Base-by-base conservation (phyloP, 495 filamentous ascomycete species). In the Aspergillus sclerotiicarbonarius region DNA sequence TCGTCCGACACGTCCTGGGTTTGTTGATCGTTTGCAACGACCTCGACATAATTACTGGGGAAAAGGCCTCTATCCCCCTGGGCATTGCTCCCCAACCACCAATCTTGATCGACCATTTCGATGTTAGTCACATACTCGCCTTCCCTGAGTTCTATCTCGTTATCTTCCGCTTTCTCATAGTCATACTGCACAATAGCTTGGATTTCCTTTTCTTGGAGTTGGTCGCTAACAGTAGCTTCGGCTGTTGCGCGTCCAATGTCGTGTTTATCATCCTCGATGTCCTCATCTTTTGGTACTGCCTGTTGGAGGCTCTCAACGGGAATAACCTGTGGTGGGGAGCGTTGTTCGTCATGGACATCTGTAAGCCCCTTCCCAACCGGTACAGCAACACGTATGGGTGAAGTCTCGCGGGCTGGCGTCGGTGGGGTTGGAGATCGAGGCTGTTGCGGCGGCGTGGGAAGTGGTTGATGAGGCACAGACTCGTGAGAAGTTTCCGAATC, bases 121-220 rank as follows among this genome's bases (percentile, higher is more conserved):
- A 99, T 96, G 60, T 96, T 86, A n/a, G 86, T 92, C 35, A 99
- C 87, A 62, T 86, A 84, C 55, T 96, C 91, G 16, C 92, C 91
- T 72, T 99, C 94, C n/a, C 78, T 79, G 4, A 99, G 79, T 56
- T 96, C 90, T 44, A 98, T 78, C 70, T 99, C 94, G 67, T 99
- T 99, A 55, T 96, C 91, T 71, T 99, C 94, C 3, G 90, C 91
- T 52, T 92, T 96, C 59, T 96, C 92, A 62, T 99, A 99, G 66
- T 99, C 95, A 70, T 91, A 99, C 59, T 95, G 88, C 47, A 92
- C 81, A 32, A 96, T 53, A 4, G 94, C 94, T 30, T 83, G 84
- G 62, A 84, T 84, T 53, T 85, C 90, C 10, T 77, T 67, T 53
- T 58, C 43, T 3, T 63, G 62, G 9, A 65, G 21, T 6, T 70